Percentiles rank a stretch among this genome's conserved stretches.
Conservation (phyloP, 2,329 filamentous ascomycete species). For the Aspergillus terreus region DNA sequence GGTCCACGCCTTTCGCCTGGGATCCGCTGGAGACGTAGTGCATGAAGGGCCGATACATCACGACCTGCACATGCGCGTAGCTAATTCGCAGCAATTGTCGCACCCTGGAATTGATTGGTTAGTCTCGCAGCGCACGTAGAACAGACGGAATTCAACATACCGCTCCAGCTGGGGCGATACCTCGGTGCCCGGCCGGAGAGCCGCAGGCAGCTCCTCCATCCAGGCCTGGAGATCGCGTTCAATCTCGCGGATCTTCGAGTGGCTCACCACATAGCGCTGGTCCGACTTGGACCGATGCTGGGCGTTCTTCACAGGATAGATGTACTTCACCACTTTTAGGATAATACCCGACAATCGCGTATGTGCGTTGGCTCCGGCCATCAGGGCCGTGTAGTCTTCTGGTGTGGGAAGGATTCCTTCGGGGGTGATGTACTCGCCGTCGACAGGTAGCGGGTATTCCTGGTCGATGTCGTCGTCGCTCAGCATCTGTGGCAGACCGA, state of each 20-base stretch:
- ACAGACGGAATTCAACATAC: conserved; percentile 47
- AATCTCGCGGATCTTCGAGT: conserved; percentile 61
- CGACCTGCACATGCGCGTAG: conserved; percentile 62
- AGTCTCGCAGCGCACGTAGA: neutral
- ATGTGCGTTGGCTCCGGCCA: conserved; percentile 59
- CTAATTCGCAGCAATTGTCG: conserved; percentile 61
- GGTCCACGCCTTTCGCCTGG: conserved; percentile 51
- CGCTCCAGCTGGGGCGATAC: conserved; percentile 70
- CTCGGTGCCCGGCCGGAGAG: conserved; percentile 75
- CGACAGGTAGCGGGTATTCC: conserved; percentile 43
- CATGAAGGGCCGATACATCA: conserved; percentile 63
- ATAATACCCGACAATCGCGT: conserved; percentile 56
- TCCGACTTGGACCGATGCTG: conserved; percentile 43
- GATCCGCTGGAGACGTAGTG: conserved; percentile 58
- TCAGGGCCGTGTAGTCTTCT: conserved; percentile 52
- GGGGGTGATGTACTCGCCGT: conserved; percentile 46
- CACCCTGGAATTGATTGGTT: conserved; percentile 37
- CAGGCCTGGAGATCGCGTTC: conserved; percentile 61
- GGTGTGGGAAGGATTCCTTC: conserved; percentile 53
- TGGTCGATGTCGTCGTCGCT: conserved; percentile 51
- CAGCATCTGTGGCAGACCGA: conserved; percentile 48
- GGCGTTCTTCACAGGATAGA: conserved; percentile 59
- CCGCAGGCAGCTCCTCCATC: conserved; percentile 66
- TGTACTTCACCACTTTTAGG: conserved; percentile 59
- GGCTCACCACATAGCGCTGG: conserved; percentile 60